These are phyloP conservation scores for Stentor coeruleus DNA, from an alignment of 73 alveolate species.

Conservation along the genomic window DNA sequence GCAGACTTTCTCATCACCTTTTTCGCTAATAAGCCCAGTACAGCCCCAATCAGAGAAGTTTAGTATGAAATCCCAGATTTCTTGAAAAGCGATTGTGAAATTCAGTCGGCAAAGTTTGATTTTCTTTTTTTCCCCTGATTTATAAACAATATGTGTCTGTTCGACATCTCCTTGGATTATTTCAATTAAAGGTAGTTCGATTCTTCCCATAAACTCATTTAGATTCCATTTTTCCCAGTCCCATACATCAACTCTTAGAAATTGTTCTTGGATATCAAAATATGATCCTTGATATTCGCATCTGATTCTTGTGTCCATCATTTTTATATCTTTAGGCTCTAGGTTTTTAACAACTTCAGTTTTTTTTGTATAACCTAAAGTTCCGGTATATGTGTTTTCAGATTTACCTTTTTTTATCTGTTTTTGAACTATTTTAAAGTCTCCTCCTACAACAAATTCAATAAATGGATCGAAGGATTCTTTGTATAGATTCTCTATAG, in stretches of 20 bases:
- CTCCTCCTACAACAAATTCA: constrained; percentile 23
- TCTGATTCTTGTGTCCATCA: neutral
- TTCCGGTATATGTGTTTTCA: neutral
- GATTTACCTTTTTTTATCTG: neutral
- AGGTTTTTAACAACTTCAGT: constrained; percentile 8
- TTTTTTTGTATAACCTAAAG: neutral
- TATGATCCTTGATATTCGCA: constrained; percentile 7
- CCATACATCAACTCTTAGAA: constrained; percentile 24
- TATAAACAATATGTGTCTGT: neutral
- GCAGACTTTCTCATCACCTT: neutral
- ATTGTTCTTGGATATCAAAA: constrained; percentile 22
- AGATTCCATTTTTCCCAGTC: neutral
- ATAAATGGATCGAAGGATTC: constrained; percentile 9
- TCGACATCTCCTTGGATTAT: neutral
- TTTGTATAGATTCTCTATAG: neutral
- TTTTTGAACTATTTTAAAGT: neutral
- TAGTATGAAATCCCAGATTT: constrained; percentile 10
- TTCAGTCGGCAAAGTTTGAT: neutral
- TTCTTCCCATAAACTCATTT: constrained; percentile 20
- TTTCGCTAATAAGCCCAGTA: neutral
- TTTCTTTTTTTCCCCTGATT: constrained; percentile 11
- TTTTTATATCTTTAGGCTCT: neutral
- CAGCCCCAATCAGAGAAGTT: neutral
- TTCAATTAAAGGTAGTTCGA: constrained; percentile 4
- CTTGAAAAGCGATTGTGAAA: neutral